Evolutionary conservation across 2,329 filamentous ascomycete species (phyloP), one percentile per base, ranked within the genome.

Genomic region (Cladorrhinum sp.): DNA sequence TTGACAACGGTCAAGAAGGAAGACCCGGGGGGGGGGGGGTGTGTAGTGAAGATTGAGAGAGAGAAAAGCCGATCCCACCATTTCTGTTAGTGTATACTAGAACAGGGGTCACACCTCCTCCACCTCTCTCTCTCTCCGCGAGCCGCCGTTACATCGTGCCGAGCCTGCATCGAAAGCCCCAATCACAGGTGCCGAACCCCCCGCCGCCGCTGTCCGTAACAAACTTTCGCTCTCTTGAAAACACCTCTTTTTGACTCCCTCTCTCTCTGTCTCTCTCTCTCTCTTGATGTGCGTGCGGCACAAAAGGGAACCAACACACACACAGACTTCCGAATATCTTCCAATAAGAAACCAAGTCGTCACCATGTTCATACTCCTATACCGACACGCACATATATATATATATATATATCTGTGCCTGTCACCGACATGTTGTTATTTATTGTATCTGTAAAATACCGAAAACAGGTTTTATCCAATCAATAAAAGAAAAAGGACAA

Each of bases 101-200:
- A 28, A 28, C 26, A n/a, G n/a, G n/a, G n/a, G n/a, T n/a, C 52
- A 30, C 30, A 36, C 18, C 52, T 36, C 52, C 21, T 36, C 52
- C 52, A 20, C 28, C 53, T 23, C 46, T 54, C 53, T 28, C 36
- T 33, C 53, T 55, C 39, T 26, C 33, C 33, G 39, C 26, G 54
- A 28, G 54, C 54, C 54, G 54, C 39, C 42, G 54, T 57, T 57
- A 57, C 54, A 57, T 57, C 39, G 54, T 26, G 21, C 26, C 54
- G 26, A 33, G 39, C 16, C 54, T 48, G 54, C 53, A 57, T 18
- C 21, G 26, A 49, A 49, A 28, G 12, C 23, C 23, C 54, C 54
- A 57, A 57, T 57, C 54, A 57, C 39, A 39, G 39, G 16, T 57
- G 54, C 54, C 54, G 54, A 49, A 57, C 21, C 6, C 54, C 39